Evolutionary conservation across 202 grass and related monocot genomes (phyloP).

Genomic region (Zizania palustris): DNA sequence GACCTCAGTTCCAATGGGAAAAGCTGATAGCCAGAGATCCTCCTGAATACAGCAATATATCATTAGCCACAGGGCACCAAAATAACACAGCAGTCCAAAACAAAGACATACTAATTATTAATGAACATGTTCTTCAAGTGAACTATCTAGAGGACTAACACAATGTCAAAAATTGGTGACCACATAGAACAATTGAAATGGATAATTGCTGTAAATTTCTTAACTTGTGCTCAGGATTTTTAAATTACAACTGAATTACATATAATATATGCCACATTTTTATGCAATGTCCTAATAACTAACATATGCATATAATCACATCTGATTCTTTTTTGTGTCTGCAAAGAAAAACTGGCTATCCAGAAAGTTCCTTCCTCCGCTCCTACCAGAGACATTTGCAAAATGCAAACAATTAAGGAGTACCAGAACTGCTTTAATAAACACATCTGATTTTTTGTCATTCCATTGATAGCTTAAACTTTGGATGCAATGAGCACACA

Average conservation of each 20-base stretch:
- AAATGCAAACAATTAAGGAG: conserved; percentile 18
- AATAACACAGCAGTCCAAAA: background rate
- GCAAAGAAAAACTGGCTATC: background rate
- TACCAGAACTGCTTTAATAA: background rate
- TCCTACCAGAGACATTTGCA: no score
- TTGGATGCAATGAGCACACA: background rate
- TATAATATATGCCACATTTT: no score
- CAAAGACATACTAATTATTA: background rate
- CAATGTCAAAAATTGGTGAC: background rate
- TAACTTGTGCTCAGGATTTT: no score
- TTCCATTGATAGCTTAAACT: conserved; percentile 1
- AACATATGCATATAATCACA: background rate
- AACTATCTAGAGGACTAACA: background rate
- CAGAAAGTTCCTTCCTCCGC: background rate
- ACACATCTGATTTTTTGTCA: background rate
- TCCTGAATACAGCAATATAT: conserved; percentile 51
- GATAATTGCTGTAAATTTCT: background rate
- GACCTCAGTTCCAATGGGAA: conserved; percentile 94
- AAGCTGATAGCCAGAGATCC: conserved; percentile 82
- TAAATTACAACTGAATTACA: no score
- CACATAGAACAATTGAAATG: background rate
- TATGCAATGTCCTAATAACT: no score
- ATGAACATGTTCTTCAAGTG: background rate
- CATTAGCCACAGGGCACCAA: conserved; percentile 9
- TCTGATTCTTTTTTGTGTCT: background rate